Conservation (phyloP, 306 rosid genomes). For the Ammopiptanthus mongolicus region DNA sequence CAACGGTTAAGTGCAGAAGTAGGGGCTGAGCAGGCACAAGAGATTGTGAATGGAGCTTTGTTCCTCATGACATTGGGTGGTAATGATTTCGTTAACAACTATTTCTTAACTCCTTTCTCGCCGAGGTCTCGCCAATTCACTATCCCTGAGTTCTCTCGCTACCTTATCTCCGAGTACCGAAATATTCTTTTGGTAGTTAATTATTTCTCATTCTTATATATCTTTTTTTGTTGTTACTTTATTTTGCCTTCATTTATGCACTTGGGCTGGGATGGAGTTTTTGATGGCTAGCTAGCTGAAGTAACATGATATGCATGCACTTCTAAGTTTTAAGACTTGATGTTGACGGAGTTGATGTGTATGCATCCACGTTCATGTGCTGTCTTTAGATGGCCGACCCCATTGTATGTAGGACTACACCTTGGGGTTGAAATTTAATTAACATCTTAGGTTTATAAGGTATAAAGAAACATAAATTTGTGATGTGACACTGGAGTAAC, state of each 20-base stretch:
- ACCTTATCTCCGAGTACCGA: slow-evolving; percentile 46
- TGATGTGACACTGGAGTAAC: too few relatives aligned
- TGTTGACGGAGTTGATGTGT: neutral
- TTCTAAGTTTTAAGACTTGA: neutral
- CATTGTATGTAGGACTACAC: too few relatives aligned
- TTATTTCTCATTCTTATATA: neutral
- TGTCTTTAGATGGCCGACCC: too few relatives aligned
- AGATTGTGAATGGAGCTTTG: slow-evolving; percentile 34
- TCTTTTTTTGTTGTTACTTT: neutral
- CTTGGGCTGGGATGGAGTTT: neutral
- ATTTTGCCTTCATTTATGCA: neutral
- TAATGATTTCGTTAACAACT: slow-evolving; percentile 58
- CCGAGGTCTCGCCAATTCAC: slow-evolving; percentile 41
- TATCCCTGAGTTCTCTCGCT: slow-evolving; percentile 28
- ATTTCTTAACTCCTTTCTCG: slow-evolving; percentile 32
- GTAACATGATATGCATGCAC: neutral
- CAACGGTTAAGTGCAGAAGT: slow-evolving; percentile 28
- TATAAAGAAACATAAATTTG: neutral
- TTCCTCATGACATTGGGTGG: slow-evolving; percentile 54
- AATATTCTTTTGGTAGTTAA: slow-evolving; percentile 36
- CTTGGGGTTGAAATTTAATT: neutral
- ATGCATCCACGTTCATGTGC: too few relatives aligned
- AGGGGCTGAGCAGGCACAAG: slow-evolving; percentile 26
- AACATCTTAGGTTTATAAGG: neutral
- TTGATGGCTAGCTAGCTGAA: too few relatives aligned